Evolutionary conservation across 257 asterid genomes (phyloP).

Genomic region (Plantago ovata): DNA sequence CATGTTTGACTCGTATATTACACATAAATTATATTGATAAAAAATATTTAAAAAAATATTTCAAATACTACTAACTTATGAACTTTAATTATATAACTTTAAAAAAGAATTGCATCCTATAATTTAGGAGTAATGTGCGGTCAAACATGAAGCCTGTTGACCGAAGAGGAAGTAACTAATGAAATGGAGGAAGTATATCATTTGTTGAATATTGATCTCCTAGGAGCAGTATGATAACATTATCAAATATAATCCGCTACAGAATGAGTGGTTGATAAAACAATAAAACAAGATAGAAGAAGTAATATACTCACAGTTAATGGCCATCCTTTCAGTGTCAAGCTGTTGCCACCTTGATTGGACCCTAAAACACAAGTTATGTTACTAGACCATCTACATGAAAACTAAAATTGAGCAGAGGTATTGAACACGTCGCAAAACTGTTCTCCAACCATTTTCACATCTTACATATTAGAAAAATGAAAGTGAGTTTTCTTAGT

Average conservation of each 20-base stretch:
- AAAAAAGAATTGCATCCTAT: too few species aligned
- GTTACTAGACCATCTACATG: background rate
- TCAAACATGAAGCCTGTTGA: too few species aligned
- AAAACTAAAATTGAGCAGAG: constrained; percentile 19
- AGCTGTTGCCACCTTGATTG: constrained; percentile 88
- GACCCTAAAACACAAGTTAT: constrained; percentile 51
- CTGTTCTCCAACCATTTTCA: background rate
- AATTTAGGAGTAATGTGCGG: too few species aligned
- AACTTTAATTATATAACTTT: too few species aligned
- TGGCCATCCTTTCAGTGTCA: constrained; percentile 99
- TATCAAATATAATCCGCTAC: background rate
- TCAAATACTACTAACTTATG: too few species aligned
- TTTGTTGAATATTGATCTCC: too few species aligned
- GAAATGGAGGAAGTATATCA: too few species aligned
- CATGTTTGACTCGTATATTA: too few species aligned
- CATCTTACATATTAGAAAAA: background rate
- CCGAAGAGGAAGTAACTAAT: too few species aligned
- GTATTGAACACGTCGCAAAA: constrained; percentile 1
- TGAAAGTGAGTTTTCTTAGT: background rate
- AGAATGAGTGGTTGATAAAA: background rate
- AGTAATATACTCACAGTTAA: constrained; percentile 67
- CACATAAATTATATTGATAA: too few species aligned
- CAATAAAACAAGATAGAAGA: constrained; percentile 1
- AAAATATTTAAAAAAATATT: too few species aligned
- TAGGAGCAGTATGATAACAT: background rate